Evolutionary conservation across 192 early-diverging fungal species (phyloP).

Genomic region (Mortierella alpina): DNA sequence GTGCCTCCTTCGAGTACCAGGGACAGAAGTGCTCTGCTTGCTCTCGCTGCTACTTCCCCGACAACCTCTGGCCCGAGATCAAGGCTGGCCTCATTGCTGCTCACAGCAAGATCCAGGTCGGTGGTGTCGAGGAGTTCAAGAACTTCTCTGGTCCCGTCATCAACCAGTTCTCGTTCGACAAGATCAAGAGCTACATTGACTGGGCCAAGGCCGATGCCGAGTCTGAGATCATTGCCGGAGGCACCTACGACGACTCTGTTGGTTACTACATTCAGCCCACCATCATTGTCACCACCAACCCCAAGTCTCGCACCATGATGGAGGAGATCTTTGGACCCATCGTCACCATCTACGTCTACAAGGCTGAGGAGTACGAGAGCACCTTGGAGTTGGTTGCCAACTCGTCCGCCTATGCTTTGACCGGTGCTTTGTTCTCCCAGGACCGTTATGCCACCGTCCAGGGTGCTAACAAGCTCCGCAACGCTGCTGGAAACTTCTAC

Average conservation of each 20-base stretch:
- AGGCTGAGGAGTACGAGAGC: slow-evolving; percentile 80
- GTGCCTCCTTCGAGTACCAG: slow-evolving; percentile 95
- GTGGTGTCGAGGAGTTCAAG: slow-evolving; percentile 84
- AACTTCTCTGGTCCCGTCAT: slow-evolving; percentile 94
- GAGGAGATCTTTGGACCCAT: slow-evolving; percentile 99
- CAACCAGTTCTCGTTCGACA: slow-evolving; percentile 91
- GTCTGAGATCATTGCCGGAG: slow-evolving; percentile 91
- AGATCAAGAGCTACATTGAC: slow-evolving; percentile 92
- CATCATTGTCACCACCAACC: slow-evolving; percentile 87
- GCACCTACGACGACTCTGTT: slow-evolving; percentile 83
- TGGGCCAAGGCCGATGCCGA: slow-evolving; percentile 73
- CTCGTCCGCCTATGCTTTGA: slow-evolving; percentile 90
- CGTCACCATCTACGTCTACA: slow-evolving; percentile 87
- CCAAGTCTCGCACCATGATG: slow-evolving; percentile 84
- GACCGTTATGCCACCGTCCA: slow-evolving; percentile 83
- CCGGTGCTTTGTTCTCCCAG: slow-evolving; percentile 90
- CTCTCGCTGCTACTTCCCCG: slow-evolving; percentile 91
- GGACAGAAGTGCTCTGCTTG: slow-evolving; percentile 99
- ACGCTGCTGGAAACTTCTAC: slow-evolving; percentile 98
- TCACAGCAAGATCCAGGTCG: slow-evolving; percentile 83
- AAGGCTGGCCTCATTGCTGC: slow-evolving; percentile 70
- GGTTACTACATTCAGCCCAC: slow-evolving; percentile 96
- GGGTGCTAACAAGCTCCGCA: slow-evolving; percentile 80
- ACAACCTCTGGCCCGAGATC: slow-evolving; percentile 84
- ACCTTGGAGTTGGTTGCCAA: slow-evolving; percentile 80